Conservation (phyloP, 208 protist species). For the Porcisia deanei region DNA sequence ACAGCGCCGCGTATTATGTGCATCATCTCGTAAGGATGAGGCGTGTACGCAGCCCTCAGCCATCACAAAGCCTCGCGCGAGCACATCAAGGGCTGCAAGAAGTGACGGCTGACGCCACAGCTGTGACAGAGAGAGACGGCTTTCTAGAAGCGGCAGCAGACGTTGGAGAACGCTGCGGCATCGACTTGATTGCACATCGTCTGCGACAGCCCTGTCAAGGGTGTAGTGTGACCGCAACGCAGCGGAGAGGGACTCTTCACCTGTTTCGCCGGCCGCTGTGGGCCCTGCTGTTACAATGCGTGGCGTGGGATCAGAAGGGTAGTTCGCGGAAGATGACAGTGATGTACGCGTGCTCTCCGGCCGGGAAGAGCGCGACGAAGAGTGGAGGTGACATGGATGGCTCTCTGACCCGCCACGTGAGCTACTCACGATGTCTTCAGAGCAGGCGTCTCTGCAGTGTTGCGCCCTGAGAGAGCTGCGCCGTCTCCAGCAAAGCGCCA, state of each 20-base stretch:
- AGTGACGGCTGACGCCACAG: slow-evolving; percentile 64
- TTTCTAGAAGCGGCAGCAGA: slow-evolving; percentile 25
- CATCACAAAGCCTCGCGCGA: slow-evolving; percentile 33
- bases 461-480: slow-evolving; percentile 2
- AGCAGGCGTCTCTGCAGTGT: not conserved
- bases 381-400: not conserved
- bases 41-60: slow-evolving; percentile 33
- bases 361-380: not conserved
- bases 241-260: not conserved
- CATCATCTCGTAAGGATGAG: not conserved
- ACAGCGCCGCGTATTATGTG: slow-evolving; percentile 16
- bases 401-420: slow-evolving; percentile 1
- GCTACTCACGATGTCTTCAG: slow-evolving; percentile 11
- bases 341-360: slow-evolving; percentile 2
- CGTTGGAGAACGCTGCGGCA: slow-evolving; percentile 4
- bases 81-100: slow-evolving; percentile 44
- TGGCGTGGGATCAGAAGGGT: not conserved
- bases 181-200: not conserved
- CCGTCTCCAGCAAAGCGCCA: slow-evolving; percentile 18
- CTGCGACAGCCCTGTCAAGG: not conserved
- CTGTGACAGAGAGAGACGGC: slow-evolving; percentile 22
- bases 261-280: not conserved
- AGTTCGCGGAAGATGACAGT: not conserved
- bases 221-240: slow-evolving; percentile 4
- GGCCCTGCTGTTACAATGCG: not conserved